These are phyloP conservation scores for Mimosa pudica DNA, from an alignment of 306 rosid species.

Conservation along the genomic window DNA sequence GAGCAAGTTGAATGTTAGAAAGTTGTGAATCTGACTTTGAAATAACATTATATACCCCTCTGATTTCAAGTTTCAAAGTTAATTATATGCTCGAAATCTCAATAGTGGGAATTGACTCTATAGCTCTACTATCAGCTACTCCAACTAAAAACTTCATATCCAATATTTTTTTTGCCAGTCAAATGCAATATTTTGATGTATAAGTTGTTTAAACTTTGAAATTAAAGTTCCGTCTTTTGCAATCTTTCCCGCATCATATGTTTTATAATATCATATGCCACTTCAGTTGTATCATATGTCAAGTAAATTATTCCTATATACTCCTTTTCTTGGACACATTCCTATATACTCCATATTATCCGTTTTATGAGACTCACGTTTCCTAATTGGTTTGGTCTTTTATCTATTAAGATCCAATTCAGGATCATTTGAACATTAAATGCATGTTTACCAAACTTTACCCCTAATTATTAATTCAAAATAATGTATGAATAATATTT, in stretches of 20 bases:
- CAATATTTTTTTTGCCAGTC: slow-evolving; percentile 65
- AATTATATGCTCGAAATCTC: slow-evolving; percentile 55
- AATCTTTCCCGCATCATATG: slow-evolving; percentile 93
- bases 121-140: slow-evolving; percentile 78
- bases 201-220: slow-evolving; percentile 55
- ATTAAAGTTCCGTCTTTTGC: slow-evolving; percentile 72
- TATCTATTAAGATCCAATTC: too few relatives aligned
- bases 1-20: too few relatives aligned
- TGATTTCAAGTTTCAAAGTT: too few relatives aligned
- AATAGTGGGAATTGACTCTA: slow-evolving; percentile 66
- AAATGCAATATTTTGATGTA: slow-evolving; percentile 82
- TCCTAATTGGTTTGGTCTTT: too few relatives aligned
- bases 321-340: too few relatives aligned
- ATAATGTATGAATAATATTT: too few relatives aligned
- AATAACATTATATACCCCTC: too few relatives aligned
- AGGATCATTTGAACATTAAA: too few relatives aligned
- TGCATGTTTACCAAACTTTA: too few relatives aligned
- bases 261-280: not conserved
- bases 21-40: not conserved
- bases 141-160: slow-evolving; percentile 88
- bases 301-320: not conserved
- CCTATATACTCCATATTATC: too few relatives aligned
- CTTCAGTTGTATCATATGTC: not conserved
- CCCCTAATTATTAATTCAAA: too few relatives aligned
- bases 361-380: too few relatives aligned